Evolutionary conservation across 805 yeast species (phyloP).

Genomic region (Starmerella gropengiesseri): DNA sequence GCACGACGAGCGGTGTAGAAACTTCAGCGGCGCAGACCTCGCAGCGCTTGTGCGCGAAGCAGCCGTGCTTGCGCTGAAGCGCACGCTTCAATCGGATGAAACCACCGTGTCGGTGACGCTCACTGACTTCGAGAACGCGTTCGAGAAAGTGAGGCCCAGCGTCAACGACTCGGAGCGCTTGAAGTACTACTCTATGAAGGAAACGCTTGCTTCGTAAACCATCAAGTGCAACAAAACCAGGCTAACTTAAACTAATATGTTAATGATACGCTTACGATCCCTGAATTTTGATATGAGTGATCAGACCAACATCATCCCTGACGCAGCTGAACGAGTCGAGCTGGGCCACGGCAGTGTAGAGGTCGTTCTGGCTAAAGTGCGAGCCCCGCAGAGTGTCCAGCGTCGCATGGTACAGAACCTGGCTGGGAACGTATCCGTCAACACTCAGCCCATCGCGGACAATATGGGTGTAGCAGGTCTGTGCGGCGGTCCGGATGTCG

Average conservation of each 20-base stretch:
- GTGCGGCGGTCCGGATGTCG: conserved; percentile 23
- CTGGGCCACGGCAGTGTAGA: conserved; percentile 24
- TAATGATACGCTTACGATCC: background rate
- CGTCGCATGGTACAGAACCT: conserved; percentile 28
- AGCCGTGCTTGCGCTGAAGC: conserved; percentile 68
- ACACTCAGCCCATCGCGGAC: conserved; percentile 21
- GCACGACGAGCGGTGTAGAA: conserved; percentile 66
- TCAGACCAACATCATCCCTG: conserved; percentile 29
- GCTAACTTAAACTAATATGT: background rate
- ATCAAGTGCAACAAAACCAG: too few relatives aligned
- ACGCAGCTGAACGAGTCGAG: conserved; percentile 23
- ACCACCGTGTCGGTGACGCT: conserved; percentile 41
- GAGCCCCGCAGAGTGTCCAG: conserved; percentile 17
- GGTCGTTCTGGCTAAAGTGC: conserved; percentile 26
- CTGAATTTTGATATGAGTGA: conserved; percentile 25
- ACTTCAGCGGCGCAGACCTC: conserved; percentile 93
- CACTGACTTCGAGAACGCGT: conserved; percentile 61
- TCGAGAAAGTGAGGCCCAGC: conserved; percentile 71
- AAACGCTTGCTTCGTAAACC: conserved; percentile 40
- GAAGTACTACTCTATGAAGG: conserved; percentile 64
- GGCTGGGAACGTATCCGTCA: conserved; percentile 31
- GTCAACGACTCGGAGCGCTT: conserved; percentile 76
- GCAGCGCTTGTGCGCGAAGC: conserved; percentile 89
- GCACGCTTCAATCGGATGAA: conserved; percentile 30
- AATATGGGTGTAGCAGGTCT: conserved; percentile 21